Evolutionary conservation across 306 rosid species (phyloP).

Genomic region (Nissolia schottii): DNA sequence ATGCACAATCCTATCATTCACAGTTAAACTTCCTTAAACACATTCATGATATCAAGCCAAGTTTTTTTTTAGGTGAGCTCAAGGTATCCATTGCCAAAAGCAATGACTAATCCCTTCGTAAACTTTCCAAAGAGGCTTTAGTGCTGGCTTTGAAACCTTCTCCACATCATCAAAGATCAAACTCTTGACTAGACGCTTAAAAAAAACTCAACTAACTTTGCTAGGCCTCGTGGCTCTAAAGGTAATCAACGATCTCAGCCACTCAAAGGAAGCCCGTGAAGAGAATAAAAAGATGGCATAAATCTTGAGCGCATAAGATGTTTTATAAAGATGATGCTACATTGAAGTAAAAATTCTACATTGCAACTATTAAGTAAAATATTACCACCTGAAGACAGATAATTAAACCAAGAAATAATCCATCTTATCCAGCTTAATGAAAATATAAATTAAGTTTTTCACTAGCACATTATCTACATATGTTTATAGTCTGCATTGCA

Average conservation of each 20-base stretch:
- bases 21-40: too few relatives aligned
- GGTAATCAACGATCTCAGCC: not conserved
- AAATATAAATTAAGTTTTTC: constrained; percentile 22
- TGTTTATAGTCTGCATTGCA: constrained; percentile 31
- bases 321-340: constrained; percentile 11
- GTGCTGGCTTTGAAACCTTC: too few relatives aligned
- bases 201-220: too few relatives aligned
- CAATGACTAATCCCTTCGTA: too few relatives aligned
- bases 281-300: not conserved
- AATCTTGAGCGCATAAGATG: constrained; percentile 5
- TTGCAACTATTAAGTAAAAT: constrained; percentile 21
- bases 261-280: not conserved
- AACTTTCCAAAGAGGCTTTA: too few relatives aligned
- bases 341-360: constrained; percentile 8
- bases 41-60: too few relatives aligned
- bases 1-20: not conserved
- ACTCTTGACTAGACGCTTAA: too few relatives aligned
- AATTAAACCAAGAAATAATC: constrained; percentile 5
- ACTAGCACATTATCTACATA: constrained; percentile 36
- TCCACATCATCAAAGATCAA: too few relatives aligned
- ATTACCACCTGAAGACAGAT: constrained; percentile 12
- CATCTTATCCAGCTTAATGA: constrained; percentile 21
- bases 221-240: too few relatives aligned
- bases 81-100: too few relatives aligned
- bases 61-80: too few relatives aligned